These are phyloP conservation scores for Yamadazyma dendronema DNA, from an alignment of 1,139 yeast species.

Conservation along the genomic window DNA sequence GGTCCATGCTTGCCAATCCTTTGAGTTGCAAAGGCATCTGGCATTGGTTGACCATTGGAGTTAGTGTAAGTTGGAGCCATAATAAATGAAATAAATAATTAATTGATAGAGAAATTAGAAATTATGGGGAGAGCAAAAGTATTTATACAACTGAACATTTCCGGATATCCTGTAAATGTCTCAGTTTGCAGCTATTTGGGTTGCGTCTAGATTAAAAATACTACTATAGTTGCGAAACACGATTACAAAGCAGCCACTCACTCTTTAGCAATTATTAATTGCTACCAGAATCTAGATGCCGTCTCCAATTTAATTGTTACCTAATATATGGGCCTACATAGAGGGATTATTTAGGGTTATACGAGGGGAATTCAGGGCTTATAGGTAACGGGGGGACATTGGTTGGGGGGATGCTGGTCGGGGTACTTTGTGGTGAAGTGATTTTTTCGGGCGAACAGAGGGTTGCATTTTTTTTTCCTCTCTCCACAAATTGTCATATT, in stretches of 20 bases:
- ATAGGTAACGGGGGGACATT: no score
- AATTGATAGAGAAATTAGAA: not conserved
- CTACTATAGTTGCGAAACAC: constrained; percentile 1
- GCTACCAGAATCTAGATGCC: not conserved
- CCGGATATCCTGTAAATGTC: constrained; percentile 1
- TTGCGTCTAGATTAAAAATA: constrained; percentile 2
- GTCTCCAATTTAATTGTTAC: not conserved
- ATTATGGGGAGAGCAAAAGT: not conserved
- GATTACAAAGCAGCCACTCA: constrained; percentile 5
- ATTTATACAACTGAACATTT: not conserved
- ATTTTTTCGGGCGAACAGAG: no score
- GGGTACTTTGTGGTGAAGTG: no score
- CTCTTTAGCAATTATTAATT: constrained; percentile 7
- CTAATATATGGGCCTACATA: not conserved
- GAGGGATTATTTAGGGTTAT: not conserved
- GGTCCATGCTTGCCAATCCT: constrained; percentile 70
- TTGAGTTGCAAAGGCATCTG: constrained; percentile 61
- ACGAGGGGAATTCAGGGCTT: no score
- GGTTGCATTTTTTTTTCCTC: not conserved
- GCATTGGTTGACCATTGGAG: constrained; percentile 64
- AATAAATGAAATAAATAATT: not conserved
- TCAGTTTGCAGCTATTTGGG: not conserved
- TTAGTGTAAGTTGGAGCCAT: constrained; percentile 46
- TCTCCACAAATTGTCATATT: not conserved
- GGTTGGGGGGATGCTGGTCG: no score